Evolutionary conservation across 352 stramenopile genomes (phyloP).

Genomic region (Pythium rishiriense): DNA sequence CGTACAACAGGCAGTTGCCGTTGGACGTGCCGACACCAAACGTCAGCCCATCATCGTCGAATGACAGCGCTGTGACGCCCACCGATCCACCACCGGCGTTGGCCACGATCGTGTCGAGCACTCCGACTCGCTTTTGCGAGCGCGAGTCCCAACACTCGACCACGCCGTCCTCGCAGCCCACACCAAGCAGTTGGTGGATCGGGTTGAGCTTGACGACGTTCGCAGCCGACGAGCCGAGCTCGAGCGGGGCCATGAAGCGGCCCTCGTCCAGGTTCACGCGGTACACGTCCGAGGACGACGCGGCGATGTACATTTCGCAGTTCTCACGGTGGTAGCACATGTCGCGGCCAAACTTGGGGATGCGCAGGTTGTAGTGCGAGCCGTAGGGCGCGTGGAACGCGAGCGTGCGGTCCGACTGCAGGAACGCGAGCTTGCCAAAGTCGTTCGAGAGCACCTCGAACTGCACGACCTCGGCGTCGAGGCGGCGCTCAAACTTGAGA

Average conservation of each 20-base stretch:
- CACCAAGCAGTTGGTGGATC: conserved; percentile 89
- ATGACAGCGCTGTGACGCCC: conserved; percentile 94
- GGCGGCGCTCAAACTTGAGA: conserved; percentile 99
- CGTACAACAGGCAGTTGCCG: conserved; percentile 94
- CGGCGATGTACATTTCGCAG: conserved; percentile 96
- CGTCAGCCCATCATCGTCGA: conserved; percentile 93
- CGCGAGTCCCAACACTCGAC: conserved; percentile 96
- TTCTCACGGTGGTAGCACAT: conserved; percentile 97
- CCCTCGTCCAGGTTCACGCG: conserved; percentile 98
- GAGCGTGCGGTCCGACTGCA: conserved; percentile 95
- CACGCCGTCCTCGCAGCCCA: conserved; percentile 93
- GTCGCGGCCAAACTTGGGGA: conserved; percentile 97
- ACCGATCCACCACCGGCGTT: conserved; percentile 57
- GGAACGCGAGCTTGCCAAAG: conserved; percentile 98
- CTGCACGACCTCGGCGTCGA: conserved; percentile 97
- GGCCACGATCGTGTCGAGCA: conserved; percentile 55
- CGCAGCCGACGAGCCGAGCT: conserved; percentile 61
- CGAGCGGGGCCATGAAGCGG: conserved; percentile 90
- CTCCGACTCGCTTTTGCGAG: conserved; percentile 64
- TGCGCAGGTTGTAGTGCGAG: conserved; percentile 93
- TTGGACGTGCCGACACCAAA: conserved; percentile 94
- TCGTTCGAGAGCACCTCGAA: conserved; percentile 94
- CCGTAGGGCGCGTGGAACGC: conserved; percentile 99
- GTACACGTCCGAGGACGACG: conserved; percentile 91
- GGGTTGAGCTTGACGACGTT: conserved; percentile 92